Evolutionary conservation across 2,329 filamentous ascomycete genomes (phyloP), one percentile per base, ranked within the genome.

Genomic region (Fusarium globosum): DNA sequence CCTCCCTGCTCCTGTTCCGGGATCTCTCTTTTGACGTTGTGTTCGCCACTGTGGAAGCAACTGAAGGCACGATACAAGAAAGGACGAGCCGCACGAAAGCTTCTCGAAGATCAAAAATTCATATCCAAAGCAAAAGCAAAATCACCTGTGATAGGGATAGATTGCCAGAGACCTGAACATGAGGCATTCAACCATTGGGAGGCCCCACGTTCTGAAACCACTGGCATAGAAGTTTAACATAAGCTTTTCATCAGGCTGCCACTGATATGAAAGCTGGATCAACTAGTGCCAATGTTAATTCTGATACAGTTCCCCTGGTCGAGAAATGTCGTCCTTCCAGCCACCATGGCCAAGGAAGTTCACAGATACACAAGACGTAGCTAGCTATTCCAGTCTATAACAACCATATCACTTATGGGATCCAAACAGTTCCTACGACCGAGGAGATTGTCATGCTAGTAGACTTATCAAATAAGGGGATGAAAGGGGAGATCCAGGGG

Each of bases 401-500:
- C 7, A 2, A 7, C 4, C 7, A 4, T 30, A 18, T n/a, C 1
- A 9, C 8, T 28, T 41, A 14, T 41, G 10, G 23, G 23, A 18
- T 28, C 15, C 11, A 30, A n/a, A 14, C 2, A 7, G 14, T 18
- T 18, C 20, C 20, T 8, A 8, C 5, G 2, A 28, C 10, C 2
- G 20, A 55, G 35, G 20, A 10, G 15, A 18, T 5, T 41, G 2
- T 9, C 14, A 13, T n/a, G 7, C 20, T 2, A 26, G 23, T 7
- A 9, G 15, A 41, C 8, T 13, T 18, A 14, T 8, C 11, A n/a
- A 7, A 5, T 4, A 28, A 28, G 49, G 18, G 33, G 18, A 21
- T 11, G 16, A 11, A 21, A 26, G 20, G 10, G 23, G 15, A 10
- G 2, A 12, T 0, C 7, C 3, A 18, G 14, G 10, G 20, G 10